phyloP scores from a whole-genome alignment of 2,329 filamentous ascomycete genomes.

The Onygenales sp. region DNA sequence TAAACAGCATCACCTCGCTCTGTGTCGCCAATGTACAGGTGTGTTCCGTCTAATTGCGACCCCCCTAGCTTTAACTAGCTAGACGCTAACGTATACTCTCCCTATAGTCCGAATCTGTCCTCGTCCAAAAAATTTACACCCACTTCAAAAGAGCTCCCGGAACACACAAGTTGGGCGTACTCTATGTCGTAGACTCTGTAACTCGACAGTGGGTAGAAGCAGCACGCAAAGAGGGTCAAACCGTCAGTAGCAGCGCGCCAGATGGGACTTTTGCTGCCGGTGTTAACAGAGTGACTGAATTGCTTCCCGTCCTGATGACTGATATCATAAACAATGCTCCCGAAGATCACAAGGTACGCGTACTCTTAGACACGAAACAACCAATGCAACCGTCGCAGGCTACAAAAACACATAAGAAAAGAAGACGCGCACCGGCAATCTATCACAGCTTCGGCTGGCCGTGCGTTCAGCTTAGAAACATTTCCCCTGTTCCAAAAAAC shows the following conservation, averaged over 20 bases:
- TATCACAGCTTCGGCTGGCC: neutral
- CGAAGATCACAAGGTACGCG: slow-evolving; percentile 91
- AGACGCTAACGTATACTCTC: slow-evolving; percentile 19
- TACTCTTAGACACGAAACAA: slow-evolving; percentile 13
- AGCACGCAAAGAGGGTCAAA: slow-evolving; percentile 76
- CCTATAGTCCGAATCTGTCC: slow-evolving; percentile 75
- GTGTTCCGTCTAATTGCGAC: slow-evolving; percentile 30
- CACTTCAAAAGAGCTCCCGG: slow-evolving; percentile 91
- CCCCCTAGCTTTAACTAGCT: slow-evolving; percentile 1
- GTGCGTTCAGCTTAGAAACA: neutral
- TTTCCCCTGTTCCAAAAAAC: neutral
- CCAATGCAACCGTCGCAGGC: neutral
- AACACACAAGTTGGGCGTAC: slow-evolving; percentile 95
- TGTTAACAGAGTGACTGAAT: slow-evolving; percentile 90
- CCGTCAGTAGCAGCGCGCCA: slow-evolving; percentile 67
- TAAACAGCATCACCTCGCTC: slow-evolving; percentile 73
- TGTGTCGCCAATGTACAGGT: slow-evolving; percentile 89
- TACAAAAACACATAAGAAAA: slow-evolving; percentile 1
- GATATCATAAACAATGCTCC: slow-evolving; percentile 85
- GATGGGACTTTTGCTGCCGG: slow-evolving; percentile 93
- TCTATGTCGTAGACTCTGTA: slow-evolving; percentile 99
- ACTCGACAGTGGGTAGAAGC: slow-evolving; percentile 97
- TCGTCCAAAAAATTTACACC: slow-evolving; percentile 93
- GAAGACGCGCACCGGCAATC: neutral
- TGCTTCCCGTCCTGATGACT: slow-evolving; percentile 89